Conservation (phyloP, 2,329 filamentous ascomycete species). For the Dothideomycetidae sp. region DNA sequence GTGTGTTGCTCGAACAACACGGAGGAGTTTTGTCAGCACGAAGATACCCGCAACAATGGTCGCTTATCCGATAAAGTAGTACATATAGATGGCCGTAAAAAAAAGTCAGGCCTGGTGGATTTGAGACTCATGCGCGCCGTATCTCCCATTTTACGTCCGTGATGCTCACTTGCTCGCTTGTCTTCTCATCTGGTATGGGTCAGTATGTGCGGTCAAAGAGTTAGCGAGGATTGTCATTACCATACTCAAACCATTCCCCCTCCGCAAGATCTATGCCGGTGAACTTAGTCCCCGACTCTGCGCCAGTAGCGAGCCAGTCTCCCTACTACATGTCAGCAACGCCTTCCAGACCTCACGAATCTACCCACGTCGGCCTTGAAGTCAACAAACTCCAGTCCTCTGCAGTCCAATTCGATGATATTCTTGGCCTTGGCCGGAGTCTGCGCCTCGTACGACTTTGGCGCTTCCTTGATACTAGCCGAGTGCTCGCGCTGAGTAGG, state of each 20-base stretch:
- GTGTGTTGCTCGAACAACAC: no score
- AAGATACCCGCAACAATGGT: no score
- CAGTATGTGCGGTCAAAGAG: background rate
- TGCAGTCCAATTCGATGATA: constrained; percentile 83
- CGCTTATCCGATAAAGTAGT: no score
- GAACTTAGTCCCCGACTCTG: constrained; percentile 72
- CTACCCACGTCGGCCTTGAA: constrained; percentile 70
- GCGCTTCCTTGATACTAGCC: constrained; percentile 64
- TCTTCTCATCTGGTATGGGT: constrained; percentile 11
- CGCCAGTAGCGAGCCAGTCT: constrained; percentile 73
- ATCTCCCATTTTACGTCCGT: constrained; percentile 78
- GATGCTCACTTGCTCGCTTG: constrained; percentile 13
- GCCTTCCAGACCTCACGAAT: background rate
- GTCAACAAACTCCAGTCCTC: constrained; percentile 79
- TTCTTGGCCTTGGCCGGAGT: constrained; percentile 64
- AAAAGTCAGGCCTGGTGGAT: no score
- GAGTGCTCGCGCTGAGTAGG: constrained; percentile 61
- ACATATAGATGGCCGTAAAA: no score
- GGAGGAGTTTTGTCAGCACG: no score
- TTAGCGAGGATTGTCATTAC: no score
- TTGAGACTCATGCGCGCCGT: constrained; percentile 43
- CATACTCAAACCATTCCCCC: constrained; percentile 92
- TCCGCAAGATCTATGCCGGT: constrained; percentile 67
- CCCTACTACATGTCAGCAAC: constrained; percentile 40
- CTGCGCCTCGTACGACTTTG: constrained; percentile 54